Percentiles rank a stretch among this genome's conserved stretches.
Conservation (phyloP, 2,329 filamentous ascomycete species). For the Claviceps sp. region DNA sequence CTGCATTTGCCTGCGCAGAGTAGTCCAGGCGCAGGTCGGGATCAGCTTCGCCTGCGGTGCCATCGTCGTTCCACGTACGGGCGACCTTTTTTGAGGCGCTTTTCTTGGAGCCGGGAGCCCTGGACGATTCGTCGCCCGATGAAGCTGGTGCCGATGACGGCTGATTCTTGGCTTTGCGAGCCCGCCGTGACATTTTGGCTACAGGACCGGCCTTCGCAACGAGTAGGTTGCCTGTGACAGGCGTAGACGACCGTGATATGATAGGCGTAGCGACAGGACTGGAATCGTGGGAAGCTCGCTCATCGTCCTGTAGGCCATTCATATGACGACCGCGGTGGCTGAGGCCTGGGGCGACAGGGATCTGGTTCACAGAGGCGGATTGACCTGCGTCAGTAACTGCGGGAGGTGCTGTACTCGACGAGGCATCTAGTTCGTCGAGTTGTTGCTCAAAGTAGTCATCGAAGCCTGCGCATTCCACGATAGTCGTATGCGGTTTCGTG, state of each 20-base stretch:
- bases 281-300: slow-evolving; percentile 45
- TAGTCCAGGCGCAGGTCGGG: slow-evolving; percentile 68
- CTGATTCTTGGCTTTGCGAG: slow-evolving; percentile 53
- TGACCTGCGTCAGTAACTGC: slow-evolving; percentile 15
- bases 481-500: slow-evolving; percentile 63
- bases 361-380: slow-evolving; percentile 7
- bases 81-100: slow-evolving; percentile 57
- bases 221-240: slow-evolving; percentile 47
- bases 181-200: slow-evolving; percentile 65
- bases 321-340: slow-evolving; percentile 26
- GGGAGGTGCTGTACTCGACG: slow-evolving; percentile 23
- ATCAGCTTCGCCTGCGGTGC: slow-evolving; percentile 72
- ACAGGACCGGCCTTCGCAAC: slow-evolving; percentile 63
- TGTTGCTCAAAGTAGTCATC: slow-evolving; percentile 93
- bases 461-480: slow-evolving; percentile 67
- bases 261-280: slow-evolving; percentile 59
- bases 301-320: slow-evolving; percentile 19
- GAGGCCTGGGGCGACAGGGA: slow-evolving; percentile 23
- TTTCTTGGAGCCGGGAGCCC: slow-evolving; percentile 30
- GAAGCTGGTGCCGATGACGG: slow-evolving; percentile 47
- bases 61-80: slow-evolving; percentile 85
- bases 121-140: slow-evolving; percentile 68
- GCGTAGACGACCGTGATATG: slow-evolving; percentile 68
- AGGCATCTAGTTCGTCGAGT: slow-evolving; percentile 62
- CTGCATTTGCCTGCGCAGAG: slow-evolving; percentile 48